Evolutionary conservation across 805 yeast genomes (phyloP).

Genomic region (Kazachstania viticola): DNA sequence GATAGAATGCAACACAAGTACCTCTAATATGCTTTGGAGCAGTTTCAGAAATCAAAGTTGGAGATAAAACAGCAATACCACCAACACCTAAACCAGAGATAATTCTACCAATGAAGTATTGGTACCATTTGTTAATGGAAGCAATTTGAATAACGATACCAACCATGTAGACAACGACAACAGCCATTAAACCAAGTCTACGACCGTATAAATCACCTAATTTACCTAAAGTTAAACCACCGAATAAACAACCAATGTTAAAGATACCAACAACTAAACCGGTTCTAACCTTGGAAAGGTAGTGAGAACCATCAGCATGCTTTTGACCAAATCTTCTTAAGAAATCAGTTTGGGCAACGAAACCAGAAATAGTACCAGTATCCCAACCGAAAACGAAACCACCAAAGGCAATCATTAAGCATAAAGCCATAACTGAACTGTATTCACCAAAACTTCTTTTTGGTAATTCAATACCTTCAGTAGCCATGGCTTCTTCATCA

Average conservation of each 20-base stretch:
- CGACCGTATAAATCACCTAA: slow-evolving; percentile 51
- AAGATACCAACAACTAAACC: slow-evolving; percentile 47
- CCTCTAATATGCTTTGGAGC: slow-evolving; percentile 63
- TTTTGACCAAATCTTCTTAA: slow-evolving; percentile 42
- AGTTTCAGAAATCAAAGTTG: slow-evolving; percentile 58
- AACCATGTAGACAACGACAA: slow-evolving; percentile 45
- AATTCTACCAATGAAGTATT: slow-evolving; percentile 54
- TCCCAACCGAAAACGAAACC: slow-evolving; percentile 57
- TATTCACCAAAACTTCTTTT: slow-evolving; percentile 22
- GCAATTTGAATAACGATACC: slow-evolving; percentile 58
- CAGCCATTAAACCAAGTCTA: slow-evolving; percentile 41
- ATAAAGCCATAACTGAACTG: slow-evolving; percentile 17
- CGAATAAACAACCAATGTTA: slow-evolving; percentile 61
- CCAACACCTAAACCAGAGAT: slow-evolving; percentile 72
- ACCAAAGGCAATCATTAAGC: slow-evolving; percentile 10
- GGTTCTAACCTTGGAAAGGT: slow-evolving; percentile 35
- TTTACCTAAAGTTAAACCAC: slow-evolving; percentile 48
- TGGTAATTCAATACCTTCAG: slow-evolving; percentile 10
- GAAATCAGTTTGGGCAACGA: slow-evolving; percentile 47
- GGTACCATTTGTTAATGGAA: slow-evolving; percentile 46
- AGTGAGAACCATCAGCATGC: slow-evolving; percentile 31
- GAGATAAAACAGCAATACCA: slow-evolving; percentile 61
- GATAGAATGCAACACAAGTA: slow-evolving; percentile 56
- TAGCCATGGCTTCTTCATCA: slow-evolving; percentile 1
- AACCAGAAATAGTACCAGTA: slow-evolving; percentile 65